phyloP scores from a whole-genome alignment of 2,329 filamentous ascomycete genomes.

The Arthrobotrys iridis region DNA sequence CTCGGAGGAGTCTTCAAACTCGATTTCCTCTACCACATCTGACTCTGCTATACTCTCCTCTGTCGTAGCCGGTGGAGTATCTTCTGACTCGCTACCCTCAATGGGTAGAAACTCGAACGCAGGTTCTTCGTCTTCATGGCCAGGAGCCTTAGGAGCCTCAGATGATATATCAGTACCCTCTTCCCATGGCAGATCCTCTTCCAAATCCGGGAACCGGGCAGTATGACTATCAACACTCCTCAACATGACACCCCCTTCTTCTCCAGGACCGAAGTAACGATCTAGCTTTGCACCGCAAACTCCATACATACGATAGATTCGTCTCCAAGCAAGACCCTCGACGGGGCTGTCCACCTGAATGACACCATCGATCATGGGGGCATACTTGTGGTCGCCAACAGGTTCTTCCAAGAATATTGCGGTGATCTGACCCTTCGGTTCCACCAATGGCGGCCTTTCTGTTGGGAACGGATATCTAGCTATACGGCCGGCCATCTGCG shows the following conservation, averaged over 20 bases:
- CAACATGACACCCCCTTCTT: slow-evolving; percentile 34
- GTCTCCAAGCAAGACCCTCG: slow-evolving; percentile 47
- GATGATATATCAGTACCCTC: slow-evolving; percentile 17
- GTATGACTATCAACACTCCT: slow-evolving; percentile 12
- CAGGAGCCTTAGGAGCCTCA: not conserved
- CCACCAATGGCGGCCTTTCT: not conserved
- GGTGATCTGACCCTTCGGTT: slow-evolving; percentile 41
- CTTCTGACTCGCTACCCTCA: not conserved
- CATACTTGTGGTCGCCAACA: slow-evolving; percentile 8
- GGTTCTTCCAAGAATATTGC: slow-evolving; percentile 44
- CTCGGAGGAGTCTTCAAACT: slow-evolving; percentile 19
- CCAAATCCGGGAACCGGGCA: slow-evolving; percentile 26
- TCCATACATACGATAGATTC: slow-evolving; percentile 51
- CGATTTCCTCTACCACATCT: not conserved
- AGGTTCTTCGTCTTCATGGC: not conserved
- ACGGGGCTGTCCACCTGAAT: slow-evolving; percentile 49
- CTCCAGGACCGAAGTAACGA: slow-evolving; percentile 36
- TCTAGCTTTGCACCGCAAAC: slow-evolving; percentile 39
- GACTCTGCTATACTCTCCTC: not conserved
- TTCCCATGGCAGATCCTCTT: slow-evolving; percentile 47
- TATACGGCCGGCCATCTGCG: slow-evolving; percentile 48
- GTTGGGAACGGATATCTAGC: slow-evolving; percentile 39
- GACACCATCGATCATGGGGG: slow-evolving; percentile 48
- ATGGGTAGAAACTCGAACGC: slow-evolving; percentile 12
- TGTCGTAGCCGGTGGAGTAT: not conserved